Evolutionary conservation across 495 filamentous ascomycete species (phyloP), one percentile per base, ranked within the genome.

Genomic region (Schizothecium vesticola): DNA sequence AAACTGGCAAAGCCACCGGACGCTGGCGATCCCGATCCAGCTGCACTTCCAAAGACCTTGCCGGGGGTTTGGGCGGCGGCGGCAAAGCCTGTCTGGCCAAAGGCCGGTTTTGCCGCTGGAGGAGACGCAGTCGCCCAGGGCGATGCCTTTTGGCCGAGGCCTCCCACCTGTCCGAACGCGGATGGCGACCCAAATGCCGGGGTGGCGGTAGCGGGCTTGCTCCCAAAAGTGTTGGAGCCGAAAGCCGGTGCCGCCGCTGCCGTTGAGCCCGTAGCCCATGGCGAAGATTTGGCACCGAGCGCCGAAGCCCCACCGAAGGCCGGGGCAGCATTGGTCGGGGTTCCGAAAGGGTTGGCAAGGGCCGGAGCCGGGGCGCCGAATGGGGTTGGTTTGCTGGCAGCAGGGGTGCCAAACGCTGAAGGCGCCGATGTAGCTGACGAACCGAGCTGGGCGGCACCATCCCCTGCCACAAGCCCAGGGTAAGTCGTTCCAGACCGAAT

Each of bases 401-500:
- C 66, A 63, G 74, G 63, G 11, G 74, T 61, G 25, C 73, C 79
- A 69, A 82, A 82, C 3, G 76, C 63, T 23, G 80, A 72, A 57
- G 65, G 36, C 22, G 25, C 43, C 23, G 65, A 24, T 22, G 51
- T 65, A 26, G 51, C 22, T 8, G 67, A 29, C 24, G 61, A 22
- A 56, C 71, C 78, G 73, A 80, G 67, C 59, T 79, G 74, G 58
- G 73, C 62, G 31, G 77, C 56, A 71, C 70, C 61, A 70, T 77
- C 72, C 57, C 74, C 78, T 70, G 83, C 81, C 63, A 81, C 80
- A 60, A 97, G 81, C 3, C 90, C 90, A 22, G 88, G 84, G 75
- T 95, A 98, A 0, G 87, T 85, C 13, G 87, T 85, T 0, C 88
- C 86, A 71, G 88, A 82, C 61, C 89, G 84, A 65, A 99, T 88